Base-by-base conservation (phyloP, 306 rosid genomes). In the Fragaria vesca region DNA sequence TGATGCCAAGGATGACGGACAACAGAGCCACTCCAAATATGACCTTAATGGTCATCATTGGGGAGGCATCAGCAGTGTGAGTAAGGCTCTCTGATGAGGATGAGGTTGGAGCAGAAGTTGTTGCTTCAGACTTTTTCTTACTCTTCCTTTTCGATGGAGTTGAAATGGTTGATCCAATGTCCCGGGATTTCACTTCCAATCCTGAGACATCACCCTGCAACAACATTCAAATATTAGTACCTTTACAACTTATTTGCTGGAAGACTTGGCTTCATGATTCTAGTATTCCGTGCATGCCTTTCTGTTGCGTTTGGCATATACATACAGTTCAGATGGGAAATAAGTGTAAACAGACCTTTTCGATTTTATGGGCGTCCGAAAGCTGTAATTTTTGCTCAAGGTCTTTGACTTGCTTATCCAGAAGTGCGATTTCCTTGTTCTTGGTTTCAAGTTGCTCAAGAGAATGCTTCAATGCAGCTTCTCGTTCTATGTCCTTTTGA, bases 61-160 rank as follows among this genome's bases (percentile, higher is more conserved):
- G 77, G 3, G 99, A 90, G 82, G 52, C 90, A 61, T 81, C 90
- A 2, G 77, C 83, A 6, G 86, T 78, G 72, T 79, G 87, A 72
- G 74, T 21, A 8, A 57, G 84, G 7, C 78, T 65, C 85, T 86
- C 89, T 7, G 89, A 63, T 6, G 91, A 75, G 54, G 96, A 68
- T 6, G 91, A 72, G 75, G 95, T 46, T 86, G 84, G 93, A 80
- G 83, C 42, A 69, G 90, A 63, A 73, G 88, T 63, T 77, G 83
- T 65, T 77, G 87, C 86, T 36, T 96, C 99, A 38, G 87, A 77
- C 76, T 88, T 96, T 40, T 91, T 95, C 94, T 91, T 96, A 81
- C 86, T 87, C 81, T 78, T 96, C 69, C 97, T 88, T 86, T 87
- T 93, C 12, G 94, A 81, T 83, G 97, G 90, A 66, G 85, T 73